Conservation (phyloP, 2,329 filamentous ascomycete species). For the Hyphodiscus sp. region DNA sequence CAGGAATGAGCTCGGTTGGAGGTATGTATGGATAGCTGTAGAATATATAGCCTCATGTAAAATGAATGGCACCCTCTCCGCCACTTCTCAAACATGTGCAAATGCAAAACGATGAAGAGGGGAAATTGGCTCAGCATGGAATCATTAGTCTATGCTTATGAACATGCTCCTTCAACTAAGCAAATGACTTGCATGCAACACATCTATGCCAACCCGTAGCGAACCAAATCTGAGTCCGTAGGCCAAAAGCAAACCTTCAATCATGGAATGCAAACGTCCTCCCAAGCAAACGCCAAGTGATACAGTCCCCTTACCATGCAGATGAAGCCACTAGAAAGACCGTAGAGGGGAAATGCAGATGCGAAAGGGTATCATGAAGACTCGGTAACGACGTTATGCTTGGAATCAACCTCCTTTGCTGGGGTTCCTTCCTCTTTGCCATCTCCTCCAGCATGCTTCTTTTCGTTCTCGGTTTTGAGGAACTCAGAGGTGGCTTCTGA, state of each 20-base stretch:
- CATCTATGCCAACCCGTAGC: neutral
- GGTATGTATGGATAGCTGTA: conserved; percentile 25
- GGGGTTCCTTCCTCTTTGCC: conserved; percentile 41
- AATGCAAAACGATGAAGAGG: neutral
- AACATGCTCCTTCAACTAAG: neutral
- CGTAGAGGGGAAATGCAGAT: conserved; percentile 7
- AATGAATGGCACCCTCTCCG: conserved; percentile 18
- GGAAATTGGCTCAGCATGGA: neutral
- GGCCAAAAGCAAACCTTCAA: neutral
- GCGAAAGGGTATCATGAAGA: conserved; percentile 21
- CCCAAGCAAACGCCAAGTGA: neutral
- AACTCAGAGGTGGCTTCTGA: conserved; percentile 7
- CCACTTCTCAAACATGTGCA: neutral
- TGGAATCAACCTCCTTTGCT: conserved; percentile 54
- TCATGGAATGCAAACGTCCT: neutral
- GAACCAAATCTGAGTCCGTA: neutral
- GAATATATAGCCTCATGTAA: conserved; percentile 21
- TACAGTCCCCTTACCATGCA: neutral
- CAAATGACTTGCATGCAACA: neutral
- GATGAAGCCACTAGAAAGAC: conserved; percentile 1
- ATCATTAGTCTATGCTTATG: neutral
- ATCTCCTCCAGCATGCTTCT: conserved; percentile 35
- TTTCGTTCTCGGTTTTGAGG: conserved; percentile 12
- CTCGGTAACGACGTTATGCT: conserved; percentile 19
- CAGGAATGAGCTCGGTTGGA: conserved; percentile 6